Conservation (phyloP, 176 grass and related monocot genomes). For the Musa beccarii region DNA sequence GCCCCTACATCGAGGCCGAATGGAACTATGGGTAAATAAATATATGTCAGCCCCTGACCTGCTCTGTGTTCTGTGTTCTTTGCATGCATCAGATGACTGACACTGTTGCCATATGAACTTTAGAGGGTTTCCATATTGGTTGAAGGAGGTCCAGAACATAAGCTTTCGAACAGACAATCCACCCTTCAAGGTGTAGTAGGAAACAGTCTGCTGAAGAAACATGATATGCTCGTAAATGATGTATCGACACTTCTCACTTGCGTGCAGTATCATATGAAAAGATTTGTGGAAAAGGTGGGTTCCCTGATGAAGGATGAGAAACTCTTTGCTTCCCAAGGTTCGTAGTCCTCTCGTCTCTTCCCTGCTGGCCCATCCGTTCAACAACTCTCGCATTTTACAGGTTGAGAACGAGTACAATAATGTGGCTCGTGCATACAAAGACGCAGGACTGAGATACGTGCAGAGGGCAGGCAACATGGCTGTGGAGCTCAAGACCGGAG, state of each 20-base stretch:
- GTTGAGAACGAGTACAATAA: conserved; percentile 94
- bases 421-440: conserved; percentile 37
- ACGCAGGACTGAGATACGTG: conserved; percentile 49
- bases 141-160: conserved; percentile 55
- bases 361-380: neutral
- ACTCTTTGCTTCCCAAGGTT: conserved; percentile 70
- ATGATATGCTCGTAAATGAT: no score
- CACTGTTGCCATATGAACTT: neutral
- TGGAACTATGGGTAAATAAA: conserved; percentile 76
- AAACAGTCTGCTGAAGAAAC: no score
- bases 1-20: conserved; percentile 85
- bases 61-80: neutral
- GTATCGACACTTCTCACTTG: neutral
- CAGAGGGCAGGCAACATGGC: conserved; percentile 66
- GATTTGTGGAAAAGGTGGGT: conserved; percentile 46
- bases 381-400: conserved; percentile 10
- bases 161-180: conserved; percentile 66
- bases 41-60: neutral
- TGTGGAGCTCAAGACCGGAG: conserved; percentile 24
- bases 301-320: conserved; percentile 65
- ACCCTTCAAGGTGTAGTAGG: conserved; percentile 56
- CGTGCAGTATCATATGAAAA: conserved; percentile 53
- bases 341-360: neutral
- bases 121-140: conserved; percentile 90
- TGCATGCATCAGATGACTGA: neutral